A percentile compares a stretch with the other conserved stretches of the same genome.
Conservation (phyloP, 371 early-diverging fungal species). For the Catenaria anguillulae region DNA sequence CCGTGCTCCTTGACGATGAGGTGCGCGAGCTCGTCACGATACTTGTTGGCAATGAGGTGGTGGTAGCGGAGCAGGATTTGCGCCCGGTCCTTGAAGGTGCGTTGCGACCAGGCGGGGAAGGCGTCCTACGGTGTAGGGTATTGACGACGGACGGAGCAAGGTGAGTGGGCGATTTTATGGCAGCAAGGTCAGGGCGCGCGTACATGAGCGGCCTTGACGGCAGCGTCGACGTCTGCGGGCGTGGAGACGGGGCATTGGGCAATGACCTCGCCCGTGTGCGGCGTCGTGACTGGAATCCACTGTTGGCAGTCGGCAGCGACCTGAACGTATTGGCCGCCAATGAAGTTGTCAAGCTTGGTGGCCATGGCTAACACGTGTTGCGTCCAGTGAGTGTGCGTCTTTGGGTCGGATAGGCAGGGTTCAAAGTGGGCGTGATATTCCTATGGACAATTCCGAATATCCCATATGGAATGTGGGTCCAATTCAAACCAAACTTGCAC, state of each 20-base stretch:
- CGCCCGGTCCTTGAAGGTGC: constrained; percentile 43
- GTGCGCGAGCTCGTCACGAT: constrained; percentile 43
- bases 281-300: constrained; percentile 32
- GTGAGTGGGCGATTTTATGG: too few relatives aligned
- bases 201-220: constrained; percentile 33
- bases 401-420: too few relatives aligned
- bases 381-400: too few relatives aligned
- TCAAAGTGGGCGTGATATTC: too few relatives aligned
- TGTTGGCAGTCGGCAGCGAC: constrained; percentile 7
- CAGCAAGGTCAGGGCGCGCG: too few relatives aligned
- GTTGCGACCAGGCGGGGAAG: constrained; percentile 27
- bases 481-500: too few relatives aligned
- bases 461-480: too few relatives aligned
- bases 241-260: constrained; percentile 40
- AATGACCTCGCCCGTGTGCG: constrained; percentile 40
- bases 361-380: too few relatives aligned
- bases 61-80: constrained; percentile 41
- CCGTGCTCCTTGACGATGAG: constrained; percentile 54
- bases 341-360: constrained; percentile 16
- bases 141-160: too few relatives aligned
- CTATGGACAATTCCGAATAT: too few relatives aligned
- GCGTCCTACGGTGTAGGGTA: too few relatives aligned
- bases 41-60: constrained; percentile 25
- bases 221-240: constrained; percentile 35
- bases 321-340: constrained; percentile 10